Evolutionary conservation across 306 rosid species (phyloP).

Genomic region (Morella rubra): DNA sequence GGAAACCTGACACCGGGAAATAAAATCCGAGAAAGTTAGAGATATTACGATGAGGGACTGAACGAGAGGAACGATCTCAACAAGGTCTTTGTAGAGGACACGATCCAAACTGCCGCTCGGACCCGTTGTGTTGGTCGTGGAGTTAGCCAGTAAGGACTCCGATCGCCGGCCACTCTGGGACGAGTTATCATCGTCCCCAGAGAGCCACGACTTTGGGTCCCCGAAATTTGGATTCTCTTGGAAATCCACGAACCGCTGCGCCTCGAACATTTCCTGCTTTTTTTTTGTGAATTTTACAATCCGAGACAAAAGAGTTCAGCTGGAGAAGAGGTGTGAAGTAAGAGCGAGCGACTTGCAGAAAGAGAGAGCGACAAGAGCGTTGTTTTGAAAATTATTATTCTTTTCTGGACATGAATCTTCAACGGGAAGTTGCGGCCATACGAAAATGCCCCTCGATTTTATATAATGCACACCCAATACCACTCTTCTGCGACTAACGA

Average conservation of each 20-base stretch:
- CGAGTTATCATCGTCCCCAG: conserved; percentile 44
- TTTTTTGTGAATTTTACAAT: not conserved
- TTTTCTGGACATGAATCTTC: conserved; percentile 28
- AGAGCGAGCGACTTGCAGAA: conserved; percentile 8
- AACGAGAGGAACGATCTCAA: conserved; percentile 84
- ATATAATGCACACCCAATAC: not conserved
- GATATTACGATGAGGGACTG: conserved; percentile 71
- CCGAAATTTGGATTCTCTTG: conserved; percentile 53
- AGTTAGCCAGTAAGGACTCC: conserved; percentile 40
- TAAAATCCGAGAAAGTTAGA: not conserved
- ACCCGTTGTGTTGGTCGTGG: conserved; percentile 27
- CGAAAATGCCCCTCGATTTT: conserved; percentile 21
- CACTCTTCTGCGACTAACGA: not conserved
- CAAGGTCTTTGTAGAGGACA: conserved; percentile 83
- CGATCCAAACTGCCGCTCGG: conserved; percentile 65
- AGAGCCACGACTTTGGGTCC: conserved; percentile 79
- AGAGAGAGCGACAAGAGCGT: conserved; percentile 10
- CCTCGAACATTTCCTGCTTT: conserved; percentile 49
- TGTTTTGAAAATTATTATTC: conserved; percentile 40
- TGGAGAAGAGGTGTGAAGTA: not conserved
- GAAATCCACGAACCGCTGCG: conserved; percentile 62
- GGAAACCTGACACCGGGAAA: not conserved
- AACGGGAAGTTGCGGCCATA: not conserved
- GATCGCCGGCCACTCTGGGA: conserved; percentile 46
- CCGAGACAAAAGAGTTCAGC: not conserved